A percentile compares a stretch with the other conserved stretches of the same genome.
These are phyloP conservation scores for Trebouxia gelatinosa DNA, from an alignment of 163 green algal genomes.

Conservation along the genomic window DNA sequence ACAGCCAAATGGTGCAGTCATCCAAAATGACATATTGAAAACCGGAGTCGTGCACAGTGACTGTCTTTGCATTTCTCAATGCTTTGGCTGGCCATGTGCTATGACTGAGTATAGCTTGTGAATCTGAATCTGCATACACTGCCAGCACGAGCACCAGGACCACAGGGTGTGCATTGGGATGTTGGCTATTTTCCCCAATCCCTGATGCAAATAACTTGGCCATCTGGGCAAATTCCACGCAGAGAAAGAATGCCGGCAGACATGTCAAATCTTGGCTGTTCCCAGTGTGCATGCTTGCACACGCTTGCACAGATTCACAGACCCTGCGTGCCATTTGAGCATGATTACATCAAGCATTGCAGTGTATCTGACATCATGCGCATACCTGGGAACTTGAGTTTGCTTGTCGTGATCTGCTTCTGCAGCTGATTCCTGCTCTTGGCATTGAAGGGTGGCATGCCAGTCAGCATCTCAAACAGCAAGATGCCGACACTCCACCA, in stretches of 20 bases:
- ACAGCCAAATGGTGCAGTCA: too few species aligned
- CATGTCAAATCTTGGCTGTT: background rate
- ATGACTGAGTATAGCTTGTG: too few species aligned
- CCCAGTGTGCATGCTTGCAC: background rate
- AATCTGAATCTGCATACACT: too few species aligned
- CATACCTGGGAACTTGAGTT: slow-evolving; percentile 82
- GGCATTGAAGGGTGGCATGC: slow-evolving; percentile 81
- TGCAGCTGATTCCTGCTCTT: slow-evolving; percentile 80
- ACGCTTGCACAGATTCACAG: background rate
- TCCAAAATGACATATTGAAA: too few species aligned
- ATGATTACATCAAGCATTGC: background rate
- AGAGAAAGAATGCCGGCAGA: background rate
- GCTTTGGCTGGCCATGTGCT: too few species aligned
- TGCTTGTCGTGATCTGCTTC: slow-evolving; percentile 76
- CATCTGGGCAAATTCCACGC: too few species aligned
- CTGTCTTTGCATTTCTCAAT: too few species aligned
- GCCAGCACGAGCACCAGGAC: too few species aligned
- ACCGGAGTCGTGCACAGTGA: too few species aligned
- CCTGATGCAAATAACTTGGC: too few species aligned
- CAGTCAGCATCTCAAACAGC: slow-evolving; percentile 98
- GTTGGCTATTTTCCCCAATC: too few species aligned
- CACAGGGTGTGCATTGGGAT: too few species aligned
- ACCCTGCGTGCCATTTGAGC: background rate
- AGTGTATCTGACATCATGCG: background rate
- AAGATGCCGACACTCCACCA: slow-evolving; percentile 96